Evolutionary conservation across 108 stramenopile species (phyloP).

Genomic region (Stephanodiscus minutulus): DNA sequence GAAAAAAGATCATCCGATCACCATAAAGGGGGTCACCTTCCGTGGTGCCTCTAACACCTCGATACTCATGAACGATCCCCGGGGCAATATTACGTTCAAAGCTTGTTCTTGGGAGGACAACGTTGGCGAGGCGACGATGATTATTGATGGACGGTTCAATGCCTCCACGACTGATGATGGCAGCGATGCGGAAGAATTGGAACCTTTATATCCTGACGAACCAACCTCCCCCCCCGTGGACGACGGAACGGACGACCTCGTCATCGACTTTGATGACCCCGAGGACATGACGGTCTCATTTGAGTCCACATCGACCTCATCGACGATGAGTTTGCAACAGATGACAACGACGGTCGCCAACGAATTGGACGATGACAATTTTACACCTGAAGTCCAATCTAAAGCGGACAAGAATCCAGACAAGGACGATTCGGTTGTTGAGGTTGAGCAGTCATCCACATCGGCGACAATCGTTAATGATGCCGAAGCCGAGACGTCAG

Average conservation of each 20-base stretch:
- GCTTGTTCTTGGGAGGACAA: constrained; percentile 29
- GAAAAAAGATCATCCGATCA: constrained; percentile 4
- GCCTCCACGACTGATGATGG: neutral
- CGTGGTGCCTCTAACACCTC: constrained; percentile 20
- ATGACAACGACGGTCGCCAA: neutral
- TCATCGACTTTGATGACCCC: neutral
- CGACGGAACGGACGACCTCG: neutral
- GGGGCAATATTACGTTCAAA: constrained; percentile 33
- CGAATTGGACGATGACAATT: neutral
- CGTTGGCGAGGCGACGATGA: constrained; percentile 19
- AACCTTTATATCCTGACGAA: neutral
- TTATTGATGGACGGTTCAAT: constrained; percentile 33
- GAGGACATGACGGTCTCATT: neutral
- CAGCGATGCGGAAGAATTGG: neutral
- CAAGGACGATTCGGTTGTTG: neutral
- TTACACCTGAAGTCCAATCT: neutral
- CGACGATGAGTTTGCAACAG: neutral
- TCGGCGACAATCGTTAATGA: neutral
- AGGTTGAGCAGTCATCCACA: neutral
- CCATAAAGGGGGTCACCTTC: constrained; percentile 32
- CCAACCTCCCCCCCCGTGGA: neutral
- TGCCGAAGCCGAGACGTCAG: neutral
- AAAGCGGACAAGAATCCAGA: too few relatives aligned
- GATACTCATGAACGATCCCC: constrained; percentile 45
- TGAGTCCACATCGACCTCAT: neutral